These are phyloP conservation scores for Hygrophoropsis aurantiaca DNA, from an alignment of 768 basidiomycete genomes.

Conservation along the genomic window DNA sequence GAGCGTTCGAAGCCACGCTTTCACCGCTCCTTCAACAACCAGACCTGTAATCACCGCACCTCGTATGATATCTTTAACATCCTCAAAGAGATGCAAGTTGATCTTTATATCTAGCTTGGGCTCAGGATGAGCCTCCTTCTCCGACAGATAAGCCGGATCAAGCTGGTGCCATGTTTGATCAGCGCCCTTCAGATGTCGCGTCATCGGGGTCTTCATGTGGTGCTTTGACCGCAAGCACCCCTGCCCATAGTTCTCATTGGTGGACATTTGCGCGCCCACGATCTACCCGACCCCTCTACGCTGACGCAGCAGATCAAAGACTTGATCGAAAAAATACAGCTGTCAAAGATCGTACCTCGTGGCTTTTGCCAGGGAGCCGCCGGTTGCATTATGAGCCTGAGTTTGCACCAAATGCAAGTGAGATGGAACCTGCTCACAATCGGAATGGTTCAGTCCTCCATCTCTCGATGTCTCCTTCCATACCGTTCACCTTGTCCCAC, in stretches of 20 bases:
- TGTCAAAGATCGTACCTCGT: constrained; percentile 49
- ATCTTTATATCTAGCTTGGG: constrained; percentile 60
- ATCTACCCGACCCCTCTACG: constrained; percentile 16
- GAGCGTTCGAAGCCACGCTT: constrained; percentile 25
- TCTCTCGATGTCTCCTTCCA: constrained; percentile 26
- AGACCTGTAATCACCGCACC: constrained; percentile 65
- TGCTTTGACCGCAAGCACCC: constrained; percentile 31
- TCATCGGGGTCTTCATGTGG: constrained; percentile 49
- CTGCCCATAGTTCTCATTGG: constrained; percentile 55
- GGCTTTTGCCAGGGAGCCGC: constrained; percentile 41
- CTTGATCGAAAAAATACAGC: constrained; percentile 31
- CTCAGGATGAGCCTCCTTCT: constrained; percentile 79
- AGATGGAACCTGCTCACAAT: constrained; percentile 19
- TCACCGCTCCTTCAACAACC: constrained; percentile 38
- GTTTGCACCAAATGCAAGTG: background rate
- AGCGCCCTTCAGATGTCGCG: constrained; percentile 50
- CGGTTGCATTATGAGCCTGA: constrained; percentile 4
- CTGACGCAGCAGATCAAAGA: constrained; percentile 21
- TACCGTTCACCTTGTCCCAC: constrained; percentile 53
- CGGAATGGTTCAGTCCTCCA: constrained; percentile 15
- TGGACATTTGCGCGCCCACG: constrained; percentile 72
- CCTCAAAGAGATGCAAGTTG: constrained; percentile 2
- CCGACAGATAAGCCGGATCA: constrained; percentile 51
- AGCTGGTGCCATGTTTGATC: constrained; percentile 31
- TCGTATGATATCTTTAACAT: constrained; percentile 45